phyloP scores from a whole-genome alignment of 192 early-diverging fungal species.

The Chytriomyces sp. region DNA sequence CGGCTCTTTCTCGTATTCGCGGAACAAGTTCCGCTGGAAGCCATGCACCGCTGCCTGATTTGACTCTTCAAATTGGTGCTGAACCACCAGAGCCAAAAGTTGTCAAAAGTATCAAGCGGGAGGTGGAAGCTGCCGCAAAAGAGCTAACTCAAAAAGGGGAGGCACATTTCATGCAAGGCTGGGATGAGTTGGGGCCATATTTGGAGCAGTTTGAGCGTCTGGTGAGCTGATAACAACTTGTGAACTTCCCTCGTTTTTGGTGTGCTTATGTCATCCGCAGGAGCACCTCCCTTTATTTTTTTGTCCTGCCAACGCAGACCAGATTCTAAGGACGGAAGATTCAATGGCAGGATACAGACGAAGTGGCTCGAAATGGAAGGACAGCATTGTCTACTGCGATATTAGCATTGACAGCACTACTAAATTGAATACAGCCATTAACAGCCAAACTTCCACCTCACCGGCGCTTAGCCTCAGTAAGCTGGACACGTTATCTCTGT shows the following conservation, averaged over 20 bases:
- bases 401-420: no score
- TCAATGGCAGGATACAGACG: constrained; percentile 43
- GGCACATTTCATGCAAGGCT: constrained; percentile 6
- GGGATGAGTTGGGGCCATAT: constrained; percentile 52
- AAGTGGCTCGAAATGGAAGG: constrained; percentile 43
- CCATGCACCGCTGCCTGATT: background rate
- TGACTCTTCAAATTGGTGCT: background rate
- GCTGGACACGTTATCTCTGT: no score
- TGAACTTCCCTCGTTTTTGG: no score
- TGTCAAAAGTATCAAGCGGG: background rate
- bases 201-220: constrained; percentile 44
- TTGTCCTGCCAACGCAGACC: constrained; percentile 52
- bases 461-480: no score
- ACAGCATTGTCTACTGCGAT: constrained; percentile 41
- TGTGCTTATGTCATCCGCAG: no score
- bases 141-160: background rate
- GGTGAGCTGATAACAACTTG: no score
- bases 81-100: background rate
- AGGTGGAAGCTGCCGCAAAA: constrained; percentile 2
- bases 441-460: no score
- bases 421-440: no score
- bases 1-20: background rate
- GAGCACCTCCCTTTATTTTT: constrained; percentile 51
- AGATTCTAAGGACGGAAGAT: constrained; percentile 42
- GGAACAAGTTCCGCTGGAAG: background rate